phyloP scores from a whole-genome alignment of 2,329 filamentous ascomycete genomes.

The Chrysoporthe puriensis region DNA sequence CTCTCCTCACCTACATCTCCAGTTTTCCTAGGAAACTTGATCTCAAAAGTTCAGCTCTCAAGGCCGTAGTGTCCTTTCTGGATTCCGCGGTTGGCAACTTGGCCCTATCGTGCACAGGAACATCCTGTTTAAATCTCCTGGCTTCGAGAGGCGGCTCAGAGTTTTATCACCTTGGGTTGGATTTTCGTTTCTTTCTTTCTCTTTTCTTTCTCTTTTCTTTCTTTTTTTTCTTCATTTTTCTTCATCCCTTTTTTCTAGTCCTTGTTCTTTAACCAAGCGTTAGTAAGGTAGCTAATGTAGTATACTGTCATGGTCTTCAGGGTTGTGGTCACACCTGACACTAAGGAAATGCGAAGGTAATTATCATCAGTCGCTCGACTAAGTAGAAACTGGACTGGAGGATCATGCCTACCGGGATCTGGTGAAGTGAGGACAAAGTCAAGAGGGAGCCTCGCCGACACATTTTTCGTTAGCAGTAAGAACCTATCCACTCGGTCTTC shows the following conservation, averaged over 20 bases:
- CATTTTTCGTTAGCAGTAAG: too few relatives aligned
- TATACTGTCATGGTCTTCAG: neutral
- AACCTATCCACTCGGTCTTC: too few relatives aligned
- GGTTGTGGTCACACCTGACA: neutral
- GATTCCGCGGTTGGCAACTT: neutral
- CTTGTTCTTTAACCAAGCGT: too few relatives aligned
- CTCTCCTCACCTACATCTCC: neutral
- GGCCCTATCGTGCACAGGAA: neutral
- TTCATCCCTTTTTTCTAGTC: too few relatives aligned
- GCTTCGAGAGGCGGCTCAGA: neutral
- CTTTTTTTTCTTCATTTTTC: too few relatives aligned
- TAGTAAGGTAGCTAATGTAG: neutral
- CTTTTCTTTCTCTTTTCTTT: too few relatives aligned
- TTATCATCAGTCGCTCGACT: neutral
- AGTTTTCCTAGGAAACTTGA: neutral
- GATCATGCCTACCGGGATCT: neutral
- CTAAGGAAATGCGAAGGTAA: neutral
- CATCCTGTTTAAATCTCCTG: too few relatives aligned
- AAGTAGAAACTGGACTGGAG: neutral
- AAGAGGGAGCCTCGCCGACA: neutral
- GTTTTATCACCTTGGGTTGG: neutral
- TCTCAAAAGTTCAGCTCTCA: neutral
- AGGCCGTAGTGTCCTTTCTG: neutral
- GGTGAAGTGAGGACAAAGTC: neutral
- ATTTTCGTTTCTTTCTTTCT: too few relatives aligned